Conservation (phyloP, 768 basidiomycete genomes). For the Cystobasidium onofrii region DNA sequence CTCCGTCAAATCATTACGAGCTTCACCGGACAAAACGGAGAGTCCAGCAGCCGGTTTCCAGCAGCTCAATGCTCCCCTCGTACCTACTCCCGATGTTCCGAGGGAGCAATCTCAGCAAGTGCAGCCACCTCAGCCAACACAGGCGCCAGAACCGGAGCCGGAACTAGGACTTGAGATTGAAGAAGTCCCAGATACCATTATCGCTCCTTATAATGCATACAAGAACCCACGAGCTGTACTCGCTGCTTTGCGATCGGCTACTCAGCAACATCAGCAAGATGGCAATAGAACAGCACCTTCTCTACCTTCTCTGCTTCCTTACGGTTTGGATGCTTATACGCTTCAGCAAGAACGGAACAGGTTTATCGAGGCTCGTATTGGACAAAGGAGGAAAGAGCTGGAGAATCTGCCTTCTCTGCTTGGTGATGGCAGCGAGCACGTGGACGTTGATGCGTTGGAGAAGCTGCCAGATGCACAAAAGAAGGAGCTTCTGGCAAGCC, state of each 20-base stretch:
- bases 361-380: conserved; percentile 77
- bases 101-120: neutral
- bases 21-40: neutral
- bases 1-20: neutral
- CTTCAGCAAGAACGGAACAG: conserved; percentile 84
- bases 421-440: conserved; percentile 32
- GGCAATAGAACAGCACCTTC: conserved; percentile 52
- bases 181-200: conserved; percentile 19
- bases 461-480: conserved; percentile 48
- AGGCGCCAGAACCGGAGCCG: neutral
- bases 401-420: conserved; percentile 64
- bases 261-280: conserved; percentile 7
- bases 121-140: neutral
- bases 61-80: neutral
- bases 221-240: conserved; percentile 48
- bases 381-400: conserved; percentile 80
- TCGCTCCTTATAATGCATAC: conserved; percentile 54
- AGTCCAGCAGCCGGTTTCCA: neutral
- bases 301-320: conserved; percentile 80
- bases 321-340: conserved; percentile 83
- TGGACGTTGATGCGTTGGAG: conserved; percentile 35
- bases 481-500: conserved; percentile 55
- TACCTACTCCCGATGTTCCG: neutral
- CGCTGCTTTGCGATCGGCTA: conserved; percentile 9
- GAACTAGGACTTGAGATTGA: conserved; percentile 27